Conservation (phyloP, 331 rosid species). For the Telfairia occidentalis region DNA sequence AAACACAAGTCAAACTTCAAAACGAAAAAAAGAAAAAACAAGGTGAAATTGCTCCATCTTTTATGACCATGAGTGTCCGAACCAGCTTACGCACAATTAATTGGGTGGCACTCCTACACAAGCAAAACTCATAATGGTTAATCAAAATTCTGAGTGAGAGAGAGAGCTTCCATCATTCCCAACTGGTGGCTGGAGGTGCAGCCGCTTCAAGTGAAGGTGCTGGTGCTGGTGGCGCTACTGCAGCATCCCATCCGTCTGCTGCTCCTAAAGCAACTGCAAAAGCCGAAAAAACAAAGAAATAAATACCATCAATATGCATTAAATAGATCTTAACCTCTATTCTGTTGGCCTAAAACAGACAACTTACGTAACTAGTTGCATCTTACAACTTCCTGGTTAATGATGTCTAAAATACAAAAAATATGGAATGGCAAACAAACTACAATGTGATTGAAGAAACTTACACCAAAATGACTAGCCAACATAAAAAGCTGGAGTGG, state of each 20-base stretch:
- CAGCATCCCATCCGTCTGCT: slow-evolving; percentile 46
- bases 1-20: background rate
- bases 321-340: background rate
- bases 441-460: too few relatives aligned
- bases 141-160: background rate
- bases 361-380: slow-evolving; percentile 26
- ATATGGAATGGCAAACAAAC: background rate
- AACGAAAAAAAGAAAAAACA: too few relatives aligned
- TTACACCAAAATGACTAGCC: background rate
- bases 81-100: background rate
- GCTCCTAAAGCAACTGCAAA: background rate
- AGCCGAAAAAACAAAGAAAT: background rate
- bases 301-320: background rate
- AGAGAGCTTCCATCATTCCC: background rate
- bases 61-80: background rate
- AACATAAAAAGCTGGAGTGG: background rate
- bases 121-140: background rate
- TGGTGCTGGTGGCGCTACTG: slow-evolving; percentile 26
- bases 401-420: background rate
- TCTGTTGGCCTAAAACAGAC: slow-evolving; percentile 34
- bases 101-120: background rate
- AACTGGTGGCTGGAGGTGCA: slow-evolving; percentile 27
- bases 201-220: slow-evolving; percentile 14
- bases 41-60: too few relatives aligned
- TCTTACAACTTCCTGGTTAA: background rate